A percentile compares a stretch with the other conserved stretches of the same genome.
phyloP scores from a whole-genome alignment of 2,329 filamentous ascomycete genomes.

The Tympanopsis confertula region DNA sequence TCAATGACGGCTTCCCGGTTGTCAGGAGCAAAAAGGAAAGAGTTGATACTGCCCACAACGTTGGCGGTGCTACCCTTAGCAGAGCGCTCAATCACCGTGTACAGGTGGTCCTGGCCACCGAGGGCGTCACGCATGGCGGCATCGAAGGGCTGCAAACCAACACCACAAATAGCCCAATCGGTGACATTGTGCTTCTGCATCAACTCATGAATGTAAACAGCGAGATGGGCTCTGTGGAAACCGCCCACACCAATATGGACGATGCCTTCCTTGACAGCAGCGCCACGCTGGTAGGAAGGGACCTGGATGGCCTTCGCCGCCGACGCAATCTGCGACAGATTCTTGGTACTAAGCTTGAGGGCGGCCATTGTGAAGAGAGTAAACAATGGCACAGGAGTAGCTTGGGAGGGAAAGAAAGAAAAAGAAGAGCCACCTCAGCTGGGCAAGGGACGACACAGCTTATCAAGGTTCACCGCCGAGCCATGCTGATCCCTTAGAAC shows the following conservation, averaged over 20 bases:
- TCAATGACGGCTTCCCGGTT: slow-evolving; percentile 36
- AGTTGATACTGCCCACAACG: slow-evolving; percentile 38
- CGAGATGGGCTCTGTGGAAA: slow-evolving; percentile 40
- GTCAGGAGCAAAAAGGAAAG: slow-evolving; percentile 37
- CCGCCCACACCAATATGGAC: slow-evolving; percentile 41
- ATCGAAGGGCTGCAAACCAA: slow-evolving; percentile 37
- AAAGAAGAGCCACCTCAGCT: too few species aligned
- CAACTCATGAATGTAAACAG: slow-evolving; percentile 36
- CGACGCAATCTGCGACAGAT: neutral
- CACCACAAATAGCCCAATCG: slow-evolving; percentile 38
- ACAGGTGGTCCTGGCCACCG: slow-evolving; percentile 33
- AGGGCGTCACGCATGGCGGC: slow-evolving; percentile 36
- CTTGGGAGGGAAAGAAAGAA: too few species aligned
- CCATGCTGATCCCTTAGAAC: too few species aligned
- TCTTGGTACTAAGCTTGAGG: slow-evolving; percentile 1
- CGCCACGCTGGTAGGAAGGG: slow-evolving; percentile 28
- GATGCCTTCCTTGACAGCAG: slow-evolving; percentile 36
- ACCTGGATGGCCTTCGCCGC: slow-evolving; percentile 13
- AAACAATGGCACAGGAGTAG: too few species aligned
- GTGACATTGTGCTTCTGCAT: slow-evolving; percentile 29
- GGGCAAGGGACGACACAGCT: too few species aligned
- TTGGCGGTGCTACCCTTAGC: slow-evolving; percentile 33
- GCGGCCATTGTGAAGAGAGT: neutral
- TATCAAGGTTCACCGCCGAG: too few species aligned
- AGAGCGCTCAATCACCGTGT: slow-evolving; percentile 42